A percentile compares a stretch with the other conserved stretches of the same genome.
Evolutionary conservation across 192 early-diverging fungal genomes (phyloP).

Genomic region (Chytriomyces sp.): DNA sequence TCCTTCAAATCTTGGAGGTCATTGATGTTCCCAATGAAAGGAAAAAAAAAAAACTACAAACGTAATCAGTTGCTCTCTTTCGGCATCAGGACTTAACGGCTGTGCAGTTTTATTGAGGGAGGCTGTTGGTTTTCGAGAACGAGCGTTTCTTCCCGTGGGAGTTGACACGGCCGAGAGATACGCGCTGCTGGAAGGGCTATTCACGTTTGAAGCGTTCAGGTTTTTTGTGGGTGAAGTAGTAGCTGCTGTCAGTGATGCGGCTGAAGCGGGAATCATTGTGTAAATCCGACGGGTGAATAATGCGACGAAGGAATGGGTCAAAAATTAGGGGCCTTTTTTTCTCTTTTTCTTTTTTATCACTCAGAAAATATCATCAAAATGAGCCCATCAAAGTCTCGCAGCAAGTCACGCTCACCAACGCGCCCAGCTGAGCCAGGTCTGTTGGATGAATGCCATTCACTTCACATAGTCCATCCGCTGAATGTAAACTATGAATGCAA

Average conservation of each 20-base stretch:
- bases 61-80: slow-evolving; percentile 8
- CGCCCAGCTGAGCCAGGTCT: too few species aligned
- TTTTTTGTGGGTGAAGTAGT: neutral
- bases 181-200: neutral
- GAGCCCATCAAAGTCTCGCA: too few species aligned
- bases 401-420: too few species aligned
- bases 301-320: too few species aligned
- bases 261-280: neutral
- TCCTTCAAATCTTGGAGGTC: neutral
- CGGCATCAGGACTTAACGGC: neutral
- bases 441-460: too few species aligned
- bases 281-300: too few species aligned
- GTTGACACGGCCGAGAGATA: neutral
- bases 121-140: neutral
- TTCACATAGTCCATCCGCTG: too few species aligned
- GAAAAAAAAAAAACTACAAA: neutral
- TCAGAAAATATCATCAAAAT: too few species aligned
- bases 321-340: too few species aligned
- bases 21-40: neutral
- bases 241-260: neutral
- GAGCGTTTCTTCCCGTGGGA: neutral
- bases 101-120: neutral
- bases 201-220: neutral
- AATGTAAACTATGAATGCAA: too few species aligned
- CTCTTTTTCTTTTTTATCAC: too few species aligned